Evolutionary conservation across 306 rosid genomes (phyloP).

Genomic region (Vigna trinervia): DNA sequence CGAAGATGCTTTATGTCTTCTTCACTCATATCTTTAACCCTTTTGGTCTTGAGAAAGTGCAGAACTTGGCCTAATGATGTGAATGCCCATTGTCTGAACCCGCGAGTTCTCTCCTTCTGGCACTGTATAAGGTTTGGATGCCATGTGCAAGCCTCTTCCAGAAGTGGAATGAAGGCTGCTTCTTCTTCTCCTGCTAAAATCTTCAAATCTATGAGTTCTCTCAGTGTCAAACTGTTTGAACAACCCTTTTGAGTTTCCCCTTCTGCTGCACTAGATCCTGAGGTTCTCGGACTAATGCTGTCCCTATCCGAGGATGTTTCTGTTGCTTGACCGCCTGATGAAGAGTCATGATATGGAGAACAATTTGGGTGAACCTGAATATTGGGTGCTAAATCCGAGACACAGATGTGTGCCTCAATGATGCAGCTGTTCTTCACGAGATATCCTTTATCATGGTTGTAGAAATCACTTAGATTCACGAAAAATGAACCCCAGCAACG

Average conservation of each 20-base stretch:
- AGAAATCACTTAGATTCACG: constrained; percentile 70
- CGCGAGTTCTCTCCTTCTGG: constrained; percentile 23
- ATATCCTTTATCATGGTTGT: constrained; percentile 70
- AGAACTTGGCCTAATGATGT: constrained; percentile 49
- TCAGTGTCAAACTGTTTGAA: constrained; percentile 33
- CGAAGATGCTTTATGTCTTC: constrained; percentile 29
- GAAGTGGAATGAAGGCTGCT: constrained; percentile 42
- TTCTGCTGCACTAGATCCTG: constrained; percentile 35
- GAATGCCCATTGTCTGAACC: constrained; percentile 51
- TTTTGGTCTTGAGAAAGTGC: constrained; percentile 46
- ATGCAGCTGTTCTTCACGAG: constrained; percentile 73
- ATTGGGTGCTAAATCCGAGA: constrained; percentile 41
- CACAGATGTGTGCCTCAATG: constrained; percentile 81
- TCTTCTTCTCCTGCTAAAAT: constrained; percentile 31
- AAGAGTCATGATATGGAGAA: constrained; percentile 18
- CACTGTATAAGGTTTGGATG: constrained; percentile 41
- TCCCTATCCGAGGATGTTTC: constrained; percentile 34
- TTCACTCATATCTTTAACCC: constrained; percentile 44
- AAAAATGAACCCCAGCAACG: constrained; percentile 90
- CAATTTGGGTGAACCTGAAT: constrained; percentile 33
- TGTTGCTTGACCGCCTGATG: neutral
- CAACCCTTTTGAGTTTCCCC: neutral
- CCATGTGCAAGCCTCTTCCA: constrained; percentile 51
- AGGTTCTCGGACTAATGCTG: constrained; percentile 24
- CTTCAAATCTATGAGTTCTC: constrained; percentile 40